Evolutionary conservation across 345 rosid species (phyloP), one percentile per base, ranked within the genome.

Genomic region (Hibiscus syriacus): DNA sequence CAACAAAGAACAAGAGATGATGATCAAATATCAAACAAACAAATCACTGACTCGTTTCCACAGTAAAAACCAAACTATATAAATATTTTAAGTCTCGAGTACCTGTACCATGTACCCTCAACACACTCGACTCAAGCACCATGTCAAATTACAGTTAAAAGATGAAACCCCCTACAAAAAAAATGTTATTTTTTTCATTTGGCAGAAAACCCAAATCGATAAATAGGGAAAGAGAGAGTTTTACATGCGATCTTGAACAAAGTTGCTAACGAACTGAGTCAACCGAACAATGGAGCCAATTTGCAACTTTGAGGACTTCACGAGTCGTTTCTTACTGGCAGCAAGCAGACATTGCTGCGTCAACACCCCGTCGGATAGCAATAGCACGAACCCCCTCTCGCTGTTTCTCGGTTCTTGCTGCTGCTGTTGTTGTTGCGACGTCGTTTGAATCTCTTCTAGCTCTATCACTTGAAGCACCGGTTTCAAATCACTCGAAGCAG

Each of bases 331-430:
- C 72, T 78, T 75, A 71, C 74, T 79, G 9, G 88, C 77, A 22
- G 83, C 88, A 10, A 92, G 87, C 90, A 92, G 82, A 14, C 89
- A 92, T 77, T 87, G 92, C 69, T 77, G 88, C 58, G 45, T 23
- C 34, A 61, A 77, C 1, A 70, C 55, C 62, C 98, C 98, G 30
- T 92, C 98, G 5, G 98, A 87, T 27, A 89, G 64, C 67, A 77
- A 58, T 66, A 92, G 9, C 43, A 83, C 75, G 73, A 74, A 87
- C 32, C 96, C 1, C 38, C 38, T 70, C 72, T 83, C 82, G 25
- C 26, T 46, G 57, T 49, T 65, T 52, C 55, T 78, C 62, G n/a
- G 45, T 19, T 26, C 72, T 13, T 68, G 76, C 9, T 43, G 48
- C 12, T 43, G 48, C 55, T 75, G 76, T 12, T 43, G 48, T 14